Evolutionary conservation across 352 stramenopile species (phyloP), one percentile per base, ranked within the genome.

Genomic region (Bremia lactucae): DNA sequence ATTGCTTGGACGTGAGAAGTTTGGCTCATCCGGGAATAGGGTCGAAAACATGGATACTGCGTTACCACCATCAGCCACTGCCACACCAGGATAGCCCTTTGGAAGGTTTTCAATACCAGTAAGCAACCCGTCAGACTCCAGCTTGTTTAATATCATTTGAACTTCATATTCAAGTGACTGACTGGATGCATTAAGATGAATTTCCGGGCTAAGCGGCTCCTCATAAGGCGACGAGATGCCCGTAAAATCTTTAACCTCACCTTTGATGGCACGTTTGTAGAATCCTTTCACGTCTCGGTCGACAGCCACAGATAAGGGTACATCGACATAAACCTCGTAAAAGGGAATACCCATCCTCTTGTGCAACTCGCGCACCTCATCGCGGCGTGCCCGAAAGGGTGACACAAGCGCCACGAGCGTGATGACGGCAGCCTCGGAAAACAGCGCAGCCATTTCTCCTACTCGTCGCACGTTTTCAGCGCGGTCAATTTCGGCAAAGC

Each of bases 161-260:
- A 89, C 75, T 54, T 92, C 75, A 21, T 79, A 73, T 35, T 98
- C 73, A 31, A 98, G 87, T 28, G 80, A 94, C 55, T 97, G 83
- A 57, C 97, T 90, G 36, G 95, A 83, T 18, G 96, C 97, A 42
- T 90, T 91, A 2, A 99, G 65, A 39, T 90, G 84, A 45, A 99
- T 96, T 49, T 99, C 96, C 3, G 95, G 84, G 20, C 74, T 46
- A 16, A 97, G 31, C 1, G 96, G 96, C 43, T 82, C 80, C 57
- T 99, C 96, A 59, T 99, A 99, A 2, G 95, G 96, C 52, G 96
- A 96, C 55, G 97, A 96, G 47, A 98, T 97, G 51, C 96, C 97
- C 3, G 96, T 99, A 52, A 99, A 99, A 59, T 97, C 87, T 72
- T 98, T 97, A 49, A 99, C 85, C 65, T 98, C 93, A 31, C 96